phyloP scores from a whole-genome alignment of 805 yeast genomes.

The Candida broadrunensis region DNA sequence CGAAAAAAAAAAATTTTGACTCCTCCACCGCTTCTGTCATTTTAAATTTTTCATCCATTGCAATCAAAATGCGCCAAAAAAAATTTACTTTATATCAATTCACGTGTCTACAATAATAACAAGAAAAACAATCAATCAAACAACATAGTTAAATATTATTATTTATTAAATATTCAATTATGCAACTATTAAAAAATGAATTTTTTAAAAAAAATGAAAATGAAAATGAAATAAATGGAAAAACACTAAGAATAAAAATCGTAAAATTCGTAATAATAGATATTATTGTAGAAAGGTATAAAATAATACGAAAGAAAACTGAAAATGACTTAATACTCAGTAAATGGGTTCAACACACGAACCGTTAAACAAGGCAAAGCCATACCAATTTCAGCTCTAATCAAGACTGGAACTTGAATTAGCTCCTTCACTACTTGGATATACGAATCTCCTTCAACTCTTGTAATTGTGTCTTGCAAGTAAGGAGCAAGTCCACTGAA shows the following conservation, averaged over 20 bases:
- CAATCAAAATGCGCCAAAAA: too few relatives aligned
- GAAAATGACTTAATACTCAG: slow-evolving; percentile 8
- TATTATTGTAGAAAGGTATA: not conserved
- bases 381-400: slow-evolving; percentile 92
- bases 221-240: too few relatives aligned
- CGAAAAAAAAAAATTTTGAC: too few relatives aligned
- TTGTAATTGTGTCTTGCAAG: slow-evolving; percentile 52
- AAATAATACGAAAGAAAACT: not conserved
- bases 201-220: too few relatives aligned
- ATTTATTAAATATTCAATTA: too few relatives aligned
- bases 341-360: slow-evolving; percentile 85
- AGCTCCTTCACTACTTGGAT: slow-evolving; percentile 83
- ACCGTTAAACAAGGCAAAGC: slow-evolving; percentile 94
- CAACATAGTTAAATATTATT: too few relatives aligned
- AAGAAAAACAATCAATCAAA: too few relatives aligned
- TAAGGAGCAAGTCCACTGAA: slow-evolving; percentile 49
- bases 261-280: not conserved
- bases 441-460: slow-evolving; percentile 56
- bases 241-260: not conserved
- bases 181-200: too few relatives aligned
- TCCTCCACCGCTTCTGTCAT: too few relatives aligned
- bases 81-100: too few relatives aligned
- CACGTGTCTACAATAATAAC: too few relatives aligned
- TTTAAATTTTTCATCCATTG: too few relatives aligned
- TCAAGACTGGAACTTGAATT: slow-evolving; percentile 74